These are phyloP conservation scores for Alternaria metachromatica DNA, from an alignment of 2,329 filamentous ascomycete genomes.

Conservation along the genomic window DNA sequence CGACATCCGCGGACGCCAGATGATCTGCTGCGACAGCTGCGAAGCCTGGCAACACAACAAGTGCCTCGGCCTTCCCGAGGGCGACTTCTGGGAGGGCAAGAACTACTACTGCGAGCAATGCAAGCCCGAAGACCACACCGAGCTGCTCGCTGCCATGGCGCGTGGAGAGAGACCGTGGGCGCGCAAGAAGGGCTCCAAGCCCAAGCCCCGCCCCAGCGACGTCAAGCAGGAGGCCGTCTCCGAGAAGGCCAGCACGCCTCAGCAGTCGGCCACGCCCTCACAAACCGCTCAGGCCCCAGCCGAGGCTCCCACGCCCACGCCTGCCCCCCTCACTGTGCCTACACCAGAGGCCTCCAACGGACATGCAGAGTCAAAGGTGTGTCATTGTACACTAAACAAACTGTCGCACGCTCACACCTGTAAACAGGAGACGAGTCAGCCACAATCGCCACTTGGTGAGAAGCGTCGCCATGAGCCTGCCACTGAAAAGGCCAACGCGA, in stretches of 20 bases:
- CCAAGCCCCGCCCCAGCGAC: slow-evolving; percentile 72
- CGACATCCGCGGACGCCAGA: slow-evolving; percentile 84
- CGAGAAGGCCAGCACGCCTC: slow-evolving; percentile 40
- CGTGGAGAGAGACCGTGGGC: slow-evolving; percentile 85
- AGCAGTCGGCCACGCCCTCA: slow-evolving; percentile 23
- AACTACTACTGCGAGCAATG: slow-evolving; percentile 91
- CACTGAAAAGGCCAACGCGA: slow-evolving; percentile 40
- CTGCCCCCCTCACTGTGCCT: slow-evolving; percentile 13
- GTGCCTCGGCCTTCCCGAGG: slow-evolving; percentile 86
- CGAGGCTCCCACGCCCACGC: slow-evolving; percentile 20
- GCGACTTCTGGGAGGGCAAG: slow-evolving; percentile 59
- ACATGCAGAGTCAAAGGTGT: slow-evolving; percentile 34
- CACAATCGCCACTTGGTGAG: slow-evolving; percentile 45
- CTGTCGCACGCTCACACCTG: slow-evolving; percentile 11
- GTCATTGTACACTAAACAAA: not conserved
- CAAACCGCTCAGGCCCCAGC: slow-evolving; percentile 15
- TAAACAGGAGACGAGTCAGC: slow-evolving; percentile 36
- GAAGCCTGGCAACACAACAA: slow-evolving; percentile 97
- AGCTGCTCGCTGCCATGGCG: slow-evolving; percentile 77
- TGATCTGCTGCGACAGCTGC: slow-evolving; percentile 95
- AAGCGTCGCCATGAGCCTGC: slow-evolving; percentile 46
- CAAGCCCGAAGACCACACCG: slow-evolving; percentile 80
- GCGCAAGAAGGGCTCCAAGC: slow-evolving; percentile 64
- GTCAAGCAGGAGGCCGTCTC: slow-evolving; percentile 55
- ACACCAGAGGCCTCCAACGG: slow-evolving; percentile 32